Base-by-base conservation (phyloP, 805 yeast genomes). In the Saturnispora silvae region DNA sequence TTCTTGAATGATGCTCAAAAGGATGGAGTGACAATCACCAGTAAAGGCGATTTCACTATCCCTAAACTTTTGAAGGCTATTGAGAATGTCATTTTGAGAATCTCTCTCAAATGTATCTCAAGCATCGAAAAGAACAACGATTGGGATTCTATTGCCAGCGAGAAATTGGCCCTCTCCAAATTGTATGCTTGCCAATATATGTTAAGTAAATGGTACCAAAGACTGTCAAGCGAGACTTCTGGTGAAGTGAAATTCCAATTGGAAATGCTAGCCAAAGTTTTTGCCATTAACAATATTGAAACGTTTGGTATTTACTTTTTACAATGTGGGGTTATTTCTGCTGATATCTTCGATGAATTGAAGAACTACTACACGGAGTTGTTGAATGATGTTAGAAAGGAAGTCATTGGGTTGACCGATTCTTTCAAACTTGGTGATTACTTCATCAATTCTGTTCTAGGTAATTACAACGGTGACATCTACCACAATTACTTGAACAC, bases 391-490 rank as follows among this genome's bases (percentile, higher is more conserved):
- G 54, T 80, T 28, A 67, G 95, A 57, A 71, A 74, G 22, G 75
- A 80, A 50, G 81, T 80, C 38, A 74, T 84, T 55, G 80, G 81
- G 1, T 65, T 82, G 49, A 81, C 94, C 4, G 96, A 86, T 59
- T 70, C 94, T 1, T 86, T 86, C 67, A 75, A 80, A 59, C 68
- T 81, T 45, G 75, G 84, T 28, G 95, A 86, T 60, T 79, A 70
- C 54, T 72, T 81, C 63, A 68, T 86, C 52, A 82, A 85, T 56
- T 76, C 95, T 0, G 77, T 92, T 4, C 70, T 86, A 40, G 96
- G 96, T 33, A 68, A 66, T 40, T 78, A 70, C 59, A 76, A 81
- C 49, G 96, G 96, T 41, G 78, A 86, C 56, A 77, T 83, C 40
- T 86, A 85, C 62, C 76, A 77, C 52, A 76, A 81, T 56, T 85